Base-by-base conservation (phyloP, 2,329 filamentous ascomycete genomes). In the Ophiosphaerella narmari region DNA sequence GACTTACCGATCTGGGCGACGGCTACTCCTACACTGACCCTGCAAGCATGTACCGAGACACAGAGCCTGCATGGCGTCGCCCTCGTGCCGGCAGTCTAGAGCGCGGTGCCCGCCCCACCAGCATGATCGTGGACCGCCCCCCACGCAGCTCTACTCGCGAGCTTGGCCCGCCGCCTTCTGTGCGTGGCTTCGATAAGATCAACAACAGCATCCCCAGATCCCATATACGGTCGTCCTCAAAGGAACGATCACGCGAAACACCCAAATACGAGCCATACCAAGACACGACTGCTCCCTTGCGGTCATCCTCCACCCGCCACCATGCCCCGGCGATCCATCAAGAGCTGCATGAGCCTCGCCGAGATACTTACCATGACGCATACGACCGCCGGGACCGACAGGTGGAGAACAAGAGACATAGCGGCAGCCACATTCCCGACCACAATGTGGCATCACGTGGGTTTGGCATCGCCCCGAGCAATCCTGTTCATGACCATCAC, bases 171-270 rank as follows among this genome's bases (percentile, higher is more conserved):
- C 88, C 89, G 8, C 86, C 86, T 4, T 83, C 86, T 5, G 89
- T 85, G 3, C 79, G 87, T 59, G 88, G 86, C 0, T 84, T 91
- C 56, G 88, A 90, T 60, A 88, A 84, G 72, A 82, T 89, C 55
- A 82, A 82, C 59, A 57, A 46, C 33, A 57, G 51, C 43, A 46
- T 67, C 21, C 52, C 54, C 11, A 57, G 68, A 11, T 52, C 59
- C 11, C 62, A 62, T 33, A 60, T 35, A 21, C 52, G 71, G 18
- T 63, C 70, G 8, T 63, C 59, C 9, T 74, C 72, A 2, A 67
- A 66, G 18, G 71, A 73, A 11, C 51, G 66, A 16, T 47, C 60
- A n/a, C 55, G 66, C 14, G 72, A 76, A 9, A 54, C 50, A 34
- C 58, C 65, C 36, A 65, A 62, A 63, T 65, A 74, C 59, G 67